Evolutionary conservation across 306 rosid genomes (phyloP).

Genomic region (Senna tora): DNA sequence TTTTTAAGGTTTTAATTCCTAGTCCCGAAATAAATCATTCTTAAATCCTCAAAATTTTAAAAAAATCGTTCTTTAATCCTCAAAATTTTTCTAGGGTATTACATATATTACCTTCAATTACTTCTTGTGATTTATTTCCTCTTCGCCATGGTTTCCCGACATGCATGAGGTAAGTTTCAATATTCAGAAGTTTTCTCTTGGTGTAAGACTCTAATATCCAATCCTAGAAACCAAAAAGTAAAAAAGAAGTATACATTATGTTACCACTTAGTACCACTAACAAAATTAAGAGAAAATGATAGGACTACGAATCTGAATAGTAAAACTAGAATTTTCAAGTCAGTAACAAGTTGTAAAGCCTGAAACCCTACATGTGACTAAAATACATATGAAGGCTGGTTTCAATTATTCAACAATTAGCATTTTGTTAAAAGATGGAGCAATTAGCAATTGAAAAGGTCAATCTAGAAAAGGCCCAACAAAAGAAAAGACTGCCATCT

Average conservation of each 20-base stretch:
- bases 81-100: too few species aligned
- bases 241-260: conserved; percentile 34
- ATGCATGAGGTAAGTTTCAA: conserved; percentile 77
- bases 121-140: conserved; percentile 51
- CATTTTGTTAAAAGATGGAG: conserved; percentile 17
- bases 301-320: conserved; percentile 3
- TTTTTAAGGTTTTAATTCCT: too few species aligned
- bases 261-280: conserved; percentile 8
- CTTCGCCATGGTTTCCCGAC: conserved; percentile 93
- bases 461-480: conserved; percentile 11
- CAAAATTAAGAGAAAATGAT: conserved; percentile 25
- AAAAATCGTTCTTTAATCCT: too few species aligned
- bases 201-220: conserved; percentile 82
- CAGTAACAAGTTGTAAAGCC: conserved; percentile 2
- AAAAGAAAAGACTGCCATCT: conserved; percentile 11
- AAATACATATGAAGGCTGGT: conserved; percentile 9
- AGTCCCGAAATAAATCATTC: too few species aligned
- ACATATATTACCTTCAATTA: conserved; percentile 61
- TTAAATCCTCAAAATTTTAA: too few species aligned
- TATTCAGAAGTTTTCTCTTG: conserved; percentile 78
- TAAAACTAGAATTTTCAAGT: not conserved
- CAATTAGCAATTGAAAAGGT: conserved; percentile 11
- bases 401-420: conserved; percentile 8
- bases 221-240: conserved; percentile 56
- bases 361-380: conserved; percentile 8